Evolutionary conservation across 495 filamentous ascomycete species (phyloP).

Genomic region (Penicillium subrubescens): DNA sequence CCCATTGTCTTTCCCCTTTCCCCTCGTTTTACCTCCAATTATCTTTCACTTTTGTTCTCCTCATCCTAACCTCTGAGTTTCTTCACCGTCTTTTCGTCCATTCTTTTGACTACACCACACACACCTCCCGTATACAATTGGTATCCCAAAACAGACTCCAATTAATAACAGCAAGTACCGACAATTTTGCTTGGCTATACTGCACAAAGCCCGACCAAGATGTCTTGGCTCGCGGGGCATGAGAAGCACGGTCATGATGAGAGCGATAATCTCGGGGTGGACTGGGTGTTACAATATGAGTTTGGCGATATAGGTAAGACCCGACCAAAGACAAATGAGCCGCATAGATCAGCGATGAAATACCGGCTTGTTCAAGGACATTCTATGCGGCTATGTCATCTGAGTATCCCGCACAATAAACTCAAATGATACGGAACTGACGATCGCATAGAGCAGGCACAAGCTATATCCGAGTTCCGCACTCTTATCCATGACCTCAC

Average conservation of each 20-base stretch:
- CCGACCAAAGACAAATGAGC: not conserved
- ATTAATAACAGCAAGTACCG: not conserved
- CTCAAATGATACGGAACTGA: slow-evolving; percentile 10
- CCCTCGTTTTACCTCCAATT: not conserved
- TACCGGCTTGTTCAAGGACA: not conserved
- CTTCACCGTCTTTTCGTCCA: slow-evolving; percentile 9
- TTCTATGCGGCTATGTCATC: not conserved
- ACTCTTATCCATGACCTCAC: slow-evolving; percentile 73
- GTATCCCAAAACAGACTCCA: not conserved
- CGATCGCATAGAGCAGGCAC: slow-evolving; percentile 56
- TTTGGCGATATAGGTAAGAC: slow-evolving; percentile 41
- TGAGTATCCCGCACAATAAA: not conserved
- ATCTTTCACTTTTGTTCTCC: slow-evolving; percentile 4
- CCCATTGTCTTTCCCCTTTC: not conserved
- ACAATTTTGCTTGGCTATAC: not conserved
- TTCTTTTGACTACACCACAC: not conserved
- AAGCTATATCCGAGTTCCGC: slow-evolving; percentile 72
- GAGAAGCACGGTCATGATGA: slow-evolving; percentile 27
- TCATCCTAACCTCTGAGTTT: not conserved
- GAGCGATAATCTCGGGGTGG: slow-evolving; percentile 42
- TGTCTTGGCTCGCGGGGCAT: slow-evolving; percentile 35
- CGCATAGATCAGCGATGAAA: not conserved
- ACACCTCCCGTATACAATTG: not conserved
- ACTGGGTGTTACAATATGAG: slow-evolving; percentile 47
- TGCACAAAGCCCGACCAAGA: slow-evolving; percentile 6